Conservation (phyloP, 2,329 filamentous ascomycete genomes). For the Aspergillus intermedius region DNA sequence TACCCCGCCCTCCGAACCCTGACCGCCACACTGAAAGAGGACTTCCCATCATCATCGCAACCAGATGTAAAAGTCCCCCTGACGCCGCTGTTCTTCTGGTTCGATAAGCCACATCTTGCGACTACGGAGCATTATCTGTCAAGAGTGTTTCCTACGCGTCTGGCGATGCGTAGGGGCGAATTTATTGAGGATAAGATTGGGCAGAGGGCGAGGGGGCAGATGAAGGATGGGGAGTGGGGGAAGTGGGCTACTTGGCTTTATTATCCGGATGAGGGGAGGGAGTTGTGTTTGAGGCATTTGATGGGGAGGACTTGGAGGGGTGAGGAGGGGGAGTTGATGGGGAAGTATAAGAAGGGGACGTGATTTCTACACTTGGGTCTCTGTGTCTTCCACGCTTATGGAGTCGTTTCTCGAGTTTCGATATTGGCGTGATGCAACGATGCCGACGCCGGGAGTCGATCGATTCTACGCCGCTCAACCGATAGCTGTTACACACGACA, state of each 20-base stretch:
- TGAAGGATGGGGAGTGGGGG: conserved; percentile 6
- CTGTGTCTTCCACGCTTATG: too few species aligned
- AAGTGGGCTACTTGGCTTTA: conserved; percentile 7
- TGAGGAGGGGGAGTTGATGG: not conserved
- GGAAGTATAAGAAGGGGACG: not conserved
- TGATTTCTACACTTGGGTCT: too few species aligned
- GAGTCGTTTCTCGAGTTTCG: too few species aligned
- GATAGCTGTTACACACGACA: too few species aligned
- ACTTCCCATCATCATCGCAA: not conserved
- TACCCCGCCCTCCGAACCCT: not conserved
- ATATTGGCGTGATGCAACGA: too few species aligned
- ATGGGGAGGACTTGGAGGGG: conserved; percentile 7
- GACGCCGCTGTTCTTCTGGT: conserved; percentile 8
- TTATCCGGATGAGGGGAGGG: conserved; percentile 3
- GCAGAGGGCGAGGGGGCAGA: conserved; percentile 5
- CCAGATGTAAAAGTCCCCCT: not conserved
- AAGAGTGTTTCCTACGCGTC: conserved; percentile 5
- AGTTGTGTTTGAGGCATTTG: conserved; percentile 5
- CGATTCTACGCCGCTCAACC: too few species aligned
- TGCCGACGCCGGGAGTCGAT: too few species aligned
- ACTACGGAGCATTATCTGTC: conserved; percentile 5
- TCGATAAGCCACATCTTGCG: conserved; percentile 8
- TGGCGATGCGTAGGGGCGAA: conserved; percentile 6
- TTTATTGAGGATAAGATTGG: conserved; percentile 10
- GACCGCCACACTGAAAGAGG: not conserved